A percentile compares a stretch with the other conserved stretches of the same genome.
phyloP scores from a whole-genome alignment of 257 asterid genomes.

The Solanum chmielewskii region DNA sequence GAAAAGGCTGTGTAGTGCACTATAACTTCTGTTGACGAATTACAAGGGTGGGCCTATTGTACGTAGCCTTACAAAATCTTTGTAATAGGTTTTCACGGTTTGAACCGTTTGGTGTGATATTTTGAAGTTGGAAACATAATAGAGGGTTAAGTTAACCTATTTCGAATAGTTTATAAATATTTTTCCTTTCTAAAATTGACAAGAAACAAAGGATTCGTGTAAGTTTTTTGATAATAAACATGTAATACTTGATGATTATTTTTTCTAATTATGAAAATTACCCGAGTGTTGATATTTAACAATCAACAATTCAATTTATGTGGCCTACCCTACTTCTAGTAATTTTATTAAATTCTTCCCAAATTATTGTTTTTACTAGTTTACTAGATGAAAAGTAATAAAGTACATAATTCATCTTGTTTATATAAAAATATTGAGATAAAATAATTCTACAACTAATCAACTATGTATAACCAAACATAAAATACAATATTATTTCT shows the following conservation, averaged over 20 bases:
- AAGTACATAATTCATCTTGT: no score
- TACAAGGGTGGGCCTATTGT: background rate
- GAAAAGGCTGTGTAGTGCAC: background rate
- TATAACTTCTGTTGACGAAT: background rate
- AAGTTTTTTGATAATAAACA: no score
- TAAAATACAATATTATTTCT: no score
- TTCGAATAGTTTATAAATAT: background rate
- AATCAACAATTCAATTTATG: background rate
- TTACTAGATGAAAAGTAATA: background rate
- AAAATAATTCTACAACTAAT: background rate
- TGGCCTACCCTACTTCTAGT: background rate
- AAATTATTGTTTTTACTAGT: background rate
- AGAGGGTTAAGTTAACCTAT: background rate
- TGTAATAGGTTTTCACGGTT: background rate
- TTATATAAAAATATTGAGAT: no score
- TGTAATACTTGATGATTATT: background rate
- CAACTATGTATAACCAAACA: no score
- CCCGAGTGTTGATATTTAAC: background rate
- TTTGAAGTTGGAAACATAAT: background rate
- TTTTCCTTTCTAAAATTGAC: background rate
- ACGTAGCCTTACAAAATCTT: background rate
- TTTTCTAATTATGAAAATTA: background rate
- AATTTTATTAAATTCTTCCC: background rate
- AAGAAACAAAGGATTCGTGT: background rate
- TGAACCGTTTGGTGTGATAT: background rate